Evolutionary conservation across 192 early-diverging fungal species (phyloP), one percentile per base, ranked within the genome.

Genomic region (Backusella morwellensis): DNA sequence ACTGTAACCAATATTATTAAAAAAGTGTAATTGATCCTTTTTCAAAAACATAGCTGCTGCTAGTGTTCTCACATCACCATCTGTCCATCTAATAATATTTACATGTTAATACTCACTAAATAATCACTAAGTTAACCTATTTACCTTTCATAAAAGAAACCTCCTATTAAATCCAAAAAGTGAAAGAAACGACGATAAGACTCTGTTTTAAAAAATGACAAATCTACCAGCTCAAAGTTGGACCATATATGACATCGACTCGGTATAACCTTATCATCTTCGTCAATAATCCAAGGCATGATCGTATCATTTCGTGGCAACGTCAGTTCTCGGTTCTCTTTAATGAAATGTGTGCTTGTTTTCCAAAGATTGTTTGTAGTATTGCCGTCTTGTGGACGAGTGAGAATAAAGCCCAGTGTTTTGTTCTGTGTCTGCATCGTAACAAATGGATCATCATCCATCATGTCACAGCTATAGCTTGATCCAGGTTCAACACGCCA

Each of bases 121-220:
- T 35, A 12, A 15, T 6, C 8, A 40, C 8, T 34, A n/a, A 35
- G 54, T 6, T 4, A 35, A 32, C 14, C 14, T 34, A 23, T 23
- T 74, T 75, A 92, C 73, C 92, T 78, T 79, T 94, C 94, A 76
- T 97, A 97, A 76, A 94, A 97, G 86, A 95, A 96, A 3, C 95
- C 95, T 32, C 96, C 95, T 0, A 83, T 72, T 40, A 87, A 78
- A 75, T 97, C 96, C 41, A 97, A 81, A 66, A 88, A 86, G 9
- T 93, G 84, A 80, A 93, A 93, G 63, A 86, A 95, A 35, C 85
- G 83, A 36, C 83, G 80, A 81, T 96, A 95, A 0, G 83, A 84
- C 19, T 85, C 70, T 74, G 87, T 91, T 41, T 90, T 83, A 70
- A 90, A 91, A 70, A 95, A 90, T 11, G 90, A 83, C 74, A 94